Conservation (phyloP, 176 grass and related monocot genomes). For the Microstegium vimineum region DNA sequence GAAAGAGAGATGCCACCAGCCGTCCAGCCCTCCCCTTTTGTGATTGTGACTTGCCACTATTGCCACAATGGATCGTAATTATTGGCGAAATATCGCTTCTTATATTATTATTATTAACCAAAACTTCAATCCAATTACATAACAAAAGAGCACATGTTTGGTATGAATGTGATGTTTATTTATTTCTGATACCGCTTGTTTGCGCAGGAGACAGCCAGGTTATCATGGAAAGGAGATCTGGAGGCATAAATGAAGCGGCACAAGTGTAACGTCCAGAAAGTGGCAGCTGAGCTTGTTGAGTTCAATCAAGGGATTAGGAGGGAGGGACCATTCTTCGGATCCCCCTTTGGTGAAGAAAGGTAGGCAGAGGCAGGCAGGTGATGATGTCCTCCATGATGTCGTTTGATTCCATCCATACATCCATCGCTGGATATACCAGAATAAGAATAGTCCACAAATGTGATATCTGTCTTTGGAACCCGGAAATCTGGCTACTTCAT, state of each 20-base stretch:
- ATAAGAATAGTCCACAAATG: slow-evolving; percentile 13
- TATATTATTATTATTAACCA: not conserved
- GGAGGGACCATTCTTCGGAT: slow-evolving; percentile 26
- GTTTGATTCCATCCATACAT: not conserved
- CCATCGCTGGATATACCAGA: slow-evolving; percentile 16
- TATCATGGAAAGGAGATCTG: slow-evolving; percentile 13
- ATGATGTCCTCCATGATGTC: slow-evolving; percentile 37
- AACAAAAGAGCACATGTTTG: not conserved
- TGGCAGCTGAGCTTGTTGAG: slow-evolving; percentile 20
- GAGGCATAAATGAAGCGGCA: slow-evolving; percentile 34
- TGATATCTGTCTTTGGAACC: not conserved
- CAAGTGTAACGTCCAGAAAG: slow-evolving; percentile 27
- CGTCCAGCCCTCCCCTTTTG: not conserved
- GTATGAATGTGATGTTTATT: slow-evolving; percentile 17
- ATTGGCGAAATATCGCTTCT: not conserved
- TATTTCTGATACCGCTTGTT: not conserved
- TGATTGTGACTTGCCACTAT: slow-evolving; percentile 31
- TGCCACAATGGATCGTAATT: not conserved
- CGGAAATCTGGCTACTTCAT: slow-evolving; percentile 20
- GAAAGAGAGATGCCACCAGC: slow-evolving; percentile 34
- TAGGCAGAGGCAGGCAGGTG: slow-evolving; percentile 15
- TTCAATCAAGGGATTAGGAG: slow-evolving; percentile 17
- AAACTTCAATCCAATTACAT: slow-evolving; percentile 9
- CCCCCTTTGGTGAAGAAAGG: slow-evolving; percentile 14
- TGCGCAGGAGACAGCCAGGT: not conserved